Evolutionary conservation across 2,329 filamentous ascomycete genomes (phyloP), one percentile per base, ranked within the genome.

Genomic region (Colletotrichum navitas): DNA sequence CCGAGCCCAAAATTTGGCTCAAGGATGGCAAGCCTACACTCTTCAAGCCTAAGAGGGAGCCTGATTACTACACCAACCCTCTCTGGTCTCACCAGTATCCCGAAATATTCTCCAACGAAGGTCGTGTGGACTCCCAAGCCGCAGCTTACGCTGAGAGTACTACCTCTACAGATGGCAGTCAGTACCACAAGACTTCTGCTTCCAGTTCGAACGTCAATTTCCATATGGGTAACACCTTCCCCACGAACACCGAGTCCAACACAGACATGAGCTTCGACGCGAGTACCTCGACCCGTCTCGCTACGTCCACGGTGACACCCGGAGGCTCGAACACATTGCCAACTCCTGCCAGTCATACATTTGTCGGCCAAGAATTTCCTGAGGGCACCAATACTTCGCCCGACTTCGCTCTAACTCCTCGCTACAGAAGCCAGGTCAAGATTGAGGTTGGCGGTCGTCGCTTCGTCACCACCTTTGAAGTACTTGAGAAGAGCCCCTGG

Each of bases 381-480:
- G 61, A 63, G 18, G 21, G 11, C 12, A 54, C 45, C 10, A 34
- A 34, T 8, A 36, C 39, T 21, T 47, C 65, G 5, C 18, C 60
- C n/a, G 54, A 55, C 5, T 64, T 64, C 32, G 39, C 32, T 21
- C 58, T 54, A 6, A 66, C 69, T 1, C 69, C 69, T 34, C 21
- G 34, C 24, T 72, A 59, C 32, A 43, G 41, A 16, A 43, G 56
- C 43, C 63, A 55, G 11, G 55, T 74, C 14, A 62, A 60, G 47
- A 29, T 76, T 29, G 68, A 75, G 26, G 67, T 76, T 14, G 72
- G 75, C 47, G 75, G 71, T 47, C 67, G 65, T 26, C 63, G 51
- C 10, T 75, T 75, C 68, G 43, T 63, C n/a, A 72, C 72, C 14
- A 73, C 68, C 34, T 67, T 63, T n/a, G 49, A 69, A 14, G 52